Conservation (phyloP, 257 asterid genomes). For the Jaltomata sinuosa region DNA sequence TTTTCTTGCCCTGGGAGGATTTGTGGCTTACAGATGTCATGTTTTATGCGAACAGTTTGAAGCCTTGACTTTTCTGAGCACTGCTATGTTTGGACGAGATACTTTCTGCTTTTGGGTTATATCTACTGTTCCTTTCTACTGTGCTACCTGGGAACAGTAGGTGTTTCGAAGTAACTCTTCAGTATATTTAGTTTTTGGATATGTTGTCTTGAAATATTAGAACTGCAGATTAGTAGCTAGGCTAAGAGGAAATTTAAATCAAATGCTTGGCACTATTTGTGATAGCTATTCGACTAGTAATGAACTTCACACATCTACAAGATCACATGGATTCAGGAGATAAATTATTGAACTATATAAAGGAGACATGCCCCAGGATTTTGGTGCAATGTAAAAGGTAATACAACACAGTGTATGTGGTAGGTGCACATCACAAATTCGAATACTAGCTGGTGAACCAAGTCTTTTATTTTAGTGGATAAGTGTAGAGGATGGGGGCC, state of each 20-base stretch:
- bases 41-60: conserved; percentile 42
- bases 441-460: not conserved
- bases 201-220: not conserved
- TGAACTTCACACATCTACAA: not conserved
- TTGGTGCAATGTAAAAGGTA: not conserved
- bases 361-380: not conserved
- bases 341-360: not conserved
- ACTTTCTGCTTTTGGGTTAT: conserved; percentile 80
- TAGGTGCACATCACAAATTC: not conserved
- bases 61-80: conserved; percentile 82
- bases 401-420: not conserved
- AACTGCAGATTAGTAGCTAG: not conserved
- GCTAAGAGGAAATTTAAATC: not conserved
- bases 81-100: conserved; percentile 67
- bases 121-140: conserved; percentile 71
- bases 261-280: not conserved
- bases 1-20: conserved; percentile 7
- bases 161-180: conserved; percentile 4
- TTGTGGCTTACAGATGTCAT: conserved; percentile 2
- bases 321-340: not conserved
- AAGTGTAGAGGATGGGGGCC: not conserved
- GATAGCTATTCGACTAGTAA: not conserved
- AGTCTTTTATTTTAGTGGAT: not conserved
- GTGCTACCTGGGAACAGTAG: conserved; percentile 80
- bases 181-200: not conserved